These are phyloP conservation scores for Penicillium sp. DNA, from an alignment of 2,329 filamentous ascomycete species.

Conservation along the genomic window DNA sequence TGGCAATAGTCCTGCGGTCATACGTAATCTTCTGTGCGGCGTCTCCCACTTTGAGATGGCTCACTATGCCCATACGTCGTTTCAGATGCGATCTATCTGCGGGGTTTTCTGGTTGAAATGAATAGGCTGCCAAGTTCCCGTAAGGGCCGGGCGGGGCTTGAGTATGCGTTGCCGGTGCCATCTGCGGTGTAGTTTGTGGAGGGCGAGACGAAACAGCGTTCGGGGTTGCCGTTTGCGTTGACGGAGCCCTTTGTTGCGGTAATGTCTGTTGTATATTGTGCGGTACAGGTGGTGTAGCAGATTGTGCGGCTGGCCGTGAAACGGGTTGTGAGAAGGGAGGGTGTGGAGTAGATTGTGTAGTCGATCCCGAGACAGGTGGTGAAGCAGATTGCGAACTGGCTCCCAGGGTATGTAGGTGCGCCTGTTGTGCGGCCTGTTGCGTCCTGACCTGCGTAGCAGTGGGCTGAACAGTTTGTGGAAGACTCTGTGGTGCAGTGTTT, in stretches of 20 bases:
- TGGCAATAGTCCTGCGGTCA: slow-evolving; percentile 65
- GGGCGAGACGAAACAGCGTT: background rate
- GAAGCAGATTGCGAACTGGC: background rate
- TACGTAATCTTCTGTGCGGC: slow-evolving; percentile 57
- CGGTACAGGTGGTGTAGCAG: background rate
- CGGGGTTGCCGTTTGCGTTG: background rate
- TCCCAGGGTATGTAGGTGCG: background rate
- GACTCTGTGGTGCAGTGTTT: background rate
- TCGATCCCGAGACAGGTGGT: background rate
- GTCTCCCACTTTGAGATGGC: slow-evolving; percentile 47
- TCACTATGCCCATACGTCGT: slow-evolving; percentile 45
- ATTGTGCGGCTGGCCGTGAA: background rate
- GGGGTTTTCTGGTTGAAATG: slow-evolving; percentile 18
- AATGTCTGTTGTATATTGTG: background rate
- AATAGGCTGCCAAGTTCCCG: slow-evolving; percentile 15
- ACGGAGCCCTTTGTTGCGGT: background rate
- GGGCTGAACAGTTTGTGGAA: background rate
- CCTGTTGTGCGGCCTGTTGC: background rate
- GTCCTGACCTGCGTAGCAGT: background rate
- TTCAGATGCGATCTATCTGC: slow-evolving; percentile 29
- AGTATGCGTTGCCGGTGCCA: slow-evolving; percentile 2
- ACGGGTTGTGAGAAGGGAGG: background rate
- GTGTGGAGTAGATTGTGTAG: background rate
- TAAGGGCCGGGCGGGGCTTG: background rate
- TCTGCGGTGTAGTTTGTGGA: slow-evolving; percentile 2